phyloP scores from a whole-genome alignment of 805 yeast genomes.

The Starmerella apis region DNA sequence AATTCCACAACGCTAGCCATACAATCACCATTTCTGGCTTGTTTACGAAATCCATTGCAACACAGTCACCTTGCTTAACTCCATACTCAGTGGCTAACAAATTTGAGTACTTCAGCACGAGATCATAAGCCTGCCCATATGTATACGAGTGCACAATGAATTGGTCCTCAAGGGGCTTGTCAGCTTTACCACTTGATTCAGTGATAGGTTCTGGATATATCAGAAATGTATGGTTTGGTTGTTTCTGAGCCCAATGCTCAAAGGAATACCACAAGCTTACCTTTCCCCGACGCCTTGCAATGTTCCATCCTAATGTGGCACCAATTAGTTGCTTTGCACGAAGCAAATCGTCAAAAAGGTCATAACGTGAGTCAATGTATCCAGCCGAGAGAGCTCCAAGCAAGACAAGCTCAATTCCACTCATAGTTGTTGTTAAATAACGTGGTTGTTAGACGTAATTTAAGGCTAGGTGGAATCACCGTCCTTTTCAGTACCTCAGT shows the following conservation, averaged over 20 bases:
- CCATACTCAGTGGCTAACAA: constrained; percentile 54
- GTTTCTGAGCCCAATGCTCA: constrained; percentile 42
- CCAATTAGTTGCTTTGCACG: constrained; percentile 12
- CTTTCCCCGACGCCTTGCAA: constrained; percentile 17
- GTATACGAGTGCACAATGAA: constrained; percentile 56
- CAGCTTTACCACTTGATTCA: constrained; percentile 23
- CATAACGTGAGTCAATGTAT: constrained; percentile 20
- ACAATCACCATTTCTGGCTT: constrained; percentile 69
- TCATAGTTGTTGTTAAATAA: not conserved
- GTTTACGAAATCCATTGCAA: constrained; percentile 69
- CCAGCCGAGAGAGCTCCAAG: constrained; percentile 21
- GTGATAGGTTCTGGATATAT: constrained; percentile 47
- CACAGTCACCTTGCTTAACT: constrained; percentile 52
- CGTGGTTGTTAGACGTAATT: not conserved
- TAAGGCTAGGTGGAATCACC: not conserved
- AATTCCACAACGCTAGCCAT: constrained; percentile 83
- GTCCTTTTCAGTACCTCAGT: not conserved
- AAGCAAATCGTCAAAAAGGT: constrained; percentile 17
- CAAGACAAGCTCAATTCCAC: constrained; percentile 14
- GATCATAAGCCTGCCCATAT: constrained; percentile 56
- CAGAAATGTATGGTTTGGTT: constrained; percentile 50
- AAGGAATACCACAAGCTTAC: constrained; percentile 62
- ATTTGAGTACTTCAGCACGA: constrained; percentile 54
- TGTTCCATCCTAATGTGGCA: constrained; percentile 5
- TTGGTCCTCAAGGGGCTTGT: constrained; percentile 36